Conservation (phyloP, 768 basidiomycete genomes). For the Boletales sp. region DNA sequence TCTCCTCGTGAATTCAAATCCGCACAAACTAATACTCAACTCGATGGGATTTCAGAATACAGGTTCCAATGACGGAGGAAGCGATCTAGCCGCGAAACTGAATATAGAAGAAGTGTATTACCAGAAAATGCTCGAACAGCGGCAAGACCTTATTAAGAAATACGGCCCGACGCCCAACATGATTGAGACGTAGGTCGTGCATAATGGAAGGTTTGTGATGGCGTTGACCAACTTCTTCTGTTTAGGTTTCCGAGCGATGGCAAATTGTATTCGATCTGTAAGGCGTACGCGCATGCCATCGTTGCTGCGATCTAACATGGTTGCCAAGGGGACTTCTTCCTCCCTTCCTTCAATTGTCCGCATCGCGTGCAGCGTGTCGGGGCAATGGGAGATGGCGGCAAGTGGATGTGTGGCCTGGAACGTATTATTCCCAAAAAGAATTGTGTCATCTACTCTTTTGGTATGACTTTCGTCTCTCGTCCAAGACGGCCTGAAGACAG, state of each 20-base stretch:
- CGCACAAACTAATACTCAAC: neutral
- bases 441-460: conserved; percentile 51
- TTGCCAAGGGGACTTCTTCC: conserved; percentile 53
- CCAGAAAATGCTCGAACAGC: conserved; percentile 35
- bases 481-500: neutral
- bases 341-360: conserved; percentile 47
- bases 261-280: conserved; percentile 32
- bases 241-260: conserved; percentile 30
- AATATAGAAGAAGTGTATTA: conserved; percentile 33
- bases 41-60: no score
- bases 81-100: conserved; percentile 9
- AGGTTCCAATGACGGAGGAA: neutral
- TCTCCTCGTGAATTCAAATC: conserved; percentile 23
- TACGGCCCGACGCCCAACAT: conserved; percentile 53
- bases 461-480: conserved; percentile 19
- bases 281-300: neutral
- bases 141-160: conserved; percentile 48
- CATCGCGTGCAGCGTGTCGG: conserved; percentile 48
- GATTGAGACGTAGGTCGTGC: conserved; percentile 30
- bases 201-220: no score
- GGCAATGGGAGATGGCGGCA: conserved; percentile 50
- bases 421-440: conserved; percentile 41
- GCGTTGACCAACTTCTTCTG: neutral
- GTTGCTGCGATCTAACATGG: conserved; percentile 6
- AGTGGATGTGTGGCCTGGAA: conserved; percentile 50